Evolutionary conservation across 2,329 filamentous ascomycete species (phyloP), one percentile per base, ranked within the genome.

Genomic region (Ophiobolus disseminans): DNA sequence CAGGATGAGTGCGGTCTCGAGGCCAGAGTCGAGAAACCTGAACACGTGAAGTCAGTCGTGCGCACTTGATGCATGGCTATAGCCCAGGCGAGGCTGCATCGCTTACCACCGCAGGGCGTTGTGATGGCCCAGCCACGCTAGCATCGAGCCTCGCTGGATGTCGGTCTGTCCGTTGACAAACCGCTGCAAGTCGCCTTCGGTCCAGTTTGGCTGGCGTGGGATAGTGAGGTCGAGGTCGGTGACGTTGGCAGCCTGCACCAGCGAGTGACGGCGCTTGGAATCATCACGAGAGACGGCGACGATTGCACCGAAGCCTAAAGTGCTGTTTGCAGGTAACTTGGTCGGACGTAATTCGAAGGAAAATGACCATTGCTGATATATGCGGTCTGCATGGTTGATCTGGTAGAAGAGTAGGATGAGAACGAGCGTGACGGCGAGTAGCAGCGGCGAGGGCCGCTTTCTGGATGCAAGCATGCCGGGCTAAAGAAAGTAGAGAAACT

Each of bases 121-220:
- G 49, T 70, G 70, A 48, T 78, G 75, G 21, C 75, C 75, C 34
- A 78, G 59, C 75, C 75, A 78, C 35, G 75, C 75, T 47, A 77
- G 57, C 20, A 75, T 66, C 5, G 73, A 76, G 37, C 75, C 75
- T 53, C 64, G 63, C 10, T 70, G 67, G 14, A 73, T 58, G n/a
- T 70, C 62, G 13, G 66, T 58, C 37, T 70, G 60, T 5, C 63
- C 64, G 32, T 72, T 68, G 39, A 68, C 62, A 40, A 78, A 68
- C 16, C 62, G 58, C n/a, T 69, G 53, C 38, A 76, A 61, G 32
- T 78, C 72, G 44, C 65, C 62, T 16, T 76, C 71, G 11, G 73
- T 75, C 75, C 75, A 78, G 5, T 57, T 44, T 19, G 75, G 75
- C 53, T 78, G 75, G 10, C 55, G 32, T 3, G 75, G 75, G 31